Percentiles rank a stretch among this genome's conserved stretches.
phyloP scores from a whole-genome alignment of 148 eudicot species.

The Vaccinium corymbosum region DNA sequence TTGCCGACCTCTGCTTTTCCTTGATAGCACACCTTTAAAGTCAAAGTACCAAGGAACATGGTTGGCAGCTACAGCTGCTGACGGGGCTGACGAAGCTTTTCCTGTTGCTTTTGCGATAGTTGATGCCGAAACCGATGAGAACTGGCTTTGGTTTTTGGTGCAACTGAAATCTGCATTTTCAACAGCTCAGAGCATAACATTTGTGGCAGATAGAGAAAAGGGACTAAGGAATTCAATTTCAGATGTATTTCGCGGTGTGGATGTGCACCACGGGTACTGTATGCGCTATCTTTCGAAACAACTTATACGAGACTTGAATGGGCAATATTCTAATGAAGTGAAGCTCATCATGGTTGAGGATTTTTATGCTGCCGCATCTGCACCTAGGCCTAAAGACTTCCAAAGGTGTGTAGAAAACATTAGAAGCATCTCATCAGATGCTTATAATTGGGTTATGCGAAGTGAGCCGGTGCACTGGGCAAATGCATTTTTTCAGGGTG shows the following conservation, averaged over 20 bases:
- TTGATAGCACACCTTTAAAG: slow-evolving; percentile 74
- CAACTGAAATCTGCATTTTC: slow-evolving; percentile 72
- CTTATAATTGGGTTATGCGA: slow-evolving; percentile 75
- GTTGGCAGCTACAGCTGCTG: slow-evolving; percentile 83
- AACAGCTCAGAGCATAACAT: slow-evolving; percentile 49
- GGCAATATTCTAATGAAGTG: slow-evolving; percentile 78
- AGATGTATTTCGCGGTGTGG: slow-evolving; percentile 49
- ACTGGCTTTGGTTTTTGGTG: slow-evolving; percentile 84
- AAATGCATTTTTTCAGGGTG: slow-evolving; percentile 72
- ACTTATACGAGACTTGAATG: slow-evolving; percentile 63
- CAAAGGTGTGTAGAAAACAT: slow-evolving; percentile 53
- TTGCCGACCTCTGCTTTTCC: slow-evolving; percentile 85
- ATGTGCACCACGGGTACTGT: slow-evolving; percentile 67
- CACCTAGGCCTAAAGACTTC: slow-evolving; percentile 57
- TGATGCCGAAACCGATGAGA: slow-evolving; percentile 75
- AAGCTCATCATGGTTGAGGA: slow-evolving; percentile 80
- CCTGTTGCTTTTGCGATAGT: slow-evolving; percentile 96
- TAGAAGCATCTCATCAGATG: slow-evolving; percentile 72
- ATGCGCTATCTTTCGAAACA: slow-evolving; percentile 57
- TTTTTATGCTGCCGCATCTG: slow-evolving; percentile 68
- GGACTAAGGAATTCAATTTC: slow-evolving; percentile 73
- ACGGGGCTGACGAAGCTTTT: slow-evolving; percentile 75
- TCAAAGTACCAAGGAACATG: slow-evolving; percentile 88
- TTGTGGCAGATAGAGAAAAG: slow-evolving; percentile 74
- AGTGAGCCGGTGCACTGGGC: slow-evolving; percentile 83